Conservation (phyloP, 2,329 filamentous ascomycete genomes). For the Juglanconis oblonga region DNA sequence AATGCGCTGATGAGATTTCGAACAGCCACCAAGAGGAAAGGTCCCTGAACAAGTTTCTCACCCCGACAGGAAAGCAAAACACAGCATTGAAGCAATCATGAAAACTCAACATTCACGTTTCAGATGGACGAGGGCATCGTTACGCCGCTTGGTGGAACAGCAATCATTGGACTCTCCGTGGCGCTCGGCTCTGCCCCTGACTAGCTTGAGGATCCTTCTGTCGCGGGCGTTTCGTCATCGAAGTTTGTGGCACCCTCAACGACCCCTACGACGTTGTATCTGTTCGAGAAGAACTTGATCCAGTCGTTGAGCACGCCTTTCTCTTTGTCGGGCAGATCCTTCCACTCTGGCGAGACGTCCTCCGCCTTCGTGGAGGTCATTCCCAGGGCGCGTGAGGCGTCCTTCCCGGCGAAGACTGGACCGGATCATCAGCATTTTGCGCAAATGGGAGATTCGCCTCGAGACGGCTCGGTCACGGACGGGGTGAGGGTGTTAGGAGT, state of each 20-base stretch:
- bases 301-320: slow-evolving; percentile 85
- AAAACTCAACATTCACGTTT: not conserved
- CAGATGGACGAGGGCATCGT: not conserved
- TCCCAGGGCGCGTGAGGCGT: slow-evolving; percentile 88
- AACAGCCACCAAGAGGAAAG: not conserved
- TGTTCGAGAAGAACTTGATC: slow-evolving; percentile 94
- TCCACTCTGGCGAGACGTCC: slow-evolving; percentile 80
- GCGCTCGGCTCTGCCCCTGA: not conserved
- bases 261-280: slow-evolving; percentile 84
- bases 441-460: not conserved
- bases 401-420: slow-evolving; percentile 90
- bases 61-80: not conserved
- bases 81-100: not conserved
- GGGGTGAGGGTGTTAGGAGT: not conserved
- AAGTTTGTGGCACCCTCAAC: slow-evolving; percentile 60
- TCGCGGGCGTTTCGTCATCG: slow-evolving; percentile 27
- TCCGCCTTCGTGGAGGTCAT: slow-evolving; percentile 82
- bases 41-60: not conserved
- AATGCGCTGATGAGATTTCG: not conserved
- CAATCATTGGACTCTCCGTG: not conserved
- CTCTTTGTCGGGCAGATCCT: slow-evolving; percentile 79
- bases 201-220: not conserved
- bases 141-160: not conserved
- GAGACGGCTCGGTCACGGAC: not conserved
- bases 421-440: not conserved